A percentile compares a stretch with the other conserved stretches of the same genome.
Evolutionary conservation across 1,139 yeast species (phyloP).

Genomic region (Pichia sp.): DNA sequence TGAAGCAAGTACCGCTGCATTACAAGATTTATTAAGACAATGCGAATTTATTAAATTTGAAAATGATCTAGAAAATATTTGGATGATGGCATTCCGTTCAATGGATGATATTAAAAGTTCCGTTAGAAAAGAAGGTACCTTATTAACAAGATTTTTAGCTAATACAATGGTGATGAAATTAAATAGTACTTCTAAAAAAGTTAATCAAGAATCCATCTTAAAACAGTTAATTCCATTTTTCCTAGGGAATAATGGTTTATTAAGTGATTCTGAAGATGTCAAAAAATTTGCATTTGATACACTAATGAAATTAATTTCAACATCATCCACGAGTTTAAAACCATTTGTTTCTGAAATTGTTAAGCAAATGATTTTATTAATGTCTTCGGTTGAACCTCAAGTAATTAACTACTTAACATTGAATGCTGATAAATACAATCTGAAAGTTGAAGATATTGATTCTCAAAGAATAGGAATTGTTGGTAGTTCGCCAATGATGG

Average conservation of each 20-base stretch:
- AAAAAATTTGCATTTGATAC: slow-evolving; percentile 71
- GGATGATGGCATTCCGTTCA: slow-evolving; percentile 84
- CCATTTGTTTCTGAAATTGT: slow-evolving; percentile 66
- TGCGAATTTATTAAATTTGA: slow-evolving; percentile 52
- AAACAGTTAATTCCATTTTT: slow-evolving; percentile 69
- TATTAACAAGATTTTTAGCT: slow-evolving; percentile 62
- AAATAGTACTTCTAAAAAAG: slow-evolving; percentile 30
- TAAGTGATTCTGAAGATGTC: slow-evolving; percentile 84
- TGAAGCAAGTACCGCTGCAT: slow-evolving; percentile 78
- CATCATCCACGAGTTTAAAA: slow-evolving; percentile 52
- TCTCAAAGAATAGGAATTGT: slow-evolving; percentile 68
- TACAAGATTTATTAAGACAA: slow-evolving; percentile 64
- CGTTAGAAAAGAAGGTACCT: slow-evolving; percentile 76
- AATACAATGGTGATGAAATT: slow-evolving; percentile 56
- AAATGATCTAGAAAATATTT: slow-evolving; percentile 54
- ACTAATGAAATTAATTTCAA: slow-evolving; percentile 58
- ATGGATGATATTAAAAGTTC: slow-evolving; percentile 95
- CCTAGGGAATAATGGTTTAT: slow-evolving; percentile 69
- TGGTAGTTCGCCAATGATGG: slow-evolving; percentile 84
- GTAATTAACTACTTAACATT: slow-evolving; percentile 77
- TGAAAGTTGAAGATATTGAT: slow-evolving; percentile 68
- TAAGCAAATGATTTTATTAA: slow-evolving; percentile 60
- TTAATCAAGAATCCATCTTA: slow-evolving; percentile 48
- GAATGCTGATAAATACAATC: slow-evolving; percentile 83
- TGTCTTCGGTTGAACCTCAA: slow-evolving; percentile 91